A percentile compares a stretch with the other conserved stretches of the same genome.
Conservation (phyloP, 306 rosid species). For the Carpinus fangiana region DNA sequence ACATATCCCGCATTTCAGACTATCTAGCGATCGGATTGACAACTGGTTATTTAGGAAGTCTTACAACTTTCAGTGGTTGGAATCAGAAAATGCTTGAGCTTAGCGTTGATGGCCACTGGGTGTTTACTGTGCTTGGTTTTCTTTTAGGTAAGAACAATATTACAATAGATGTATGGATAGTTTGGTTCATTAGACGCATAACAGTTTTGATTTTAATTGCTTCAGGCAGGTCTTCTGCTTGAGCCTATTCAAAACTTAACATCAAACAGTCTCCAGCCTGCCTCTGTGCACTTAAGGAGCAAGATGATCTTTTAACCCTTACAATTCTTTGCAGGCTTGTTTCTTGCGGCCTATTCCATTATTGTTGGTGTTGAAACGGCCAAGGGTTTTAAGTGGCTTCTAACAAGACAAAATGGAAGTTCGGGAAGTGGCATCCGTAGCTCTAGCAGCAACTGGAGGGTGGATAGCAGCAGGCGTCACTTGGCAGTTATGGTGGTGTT, state of each 20-base stretch:
- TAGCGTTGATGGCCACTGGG: conserved; percentile 64
- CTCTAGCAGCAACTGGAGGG: conserved; percentile 39
- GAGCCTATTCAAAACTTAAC: conserved; percentile 16
- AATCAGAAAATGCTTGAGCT: conserved; percentile 92
- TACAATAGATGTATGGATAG: neutral
- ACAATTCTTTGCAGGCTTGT: conserved; percentile 54
- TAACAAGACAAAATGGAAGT: conserved; percentile 29
- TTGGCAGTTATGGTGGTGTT: conserved; percentile 37
- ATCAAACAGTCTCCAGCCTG: neutral
- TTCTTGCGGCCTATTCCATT: conserved; percentile 66
- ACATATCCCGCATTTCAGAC: conserved; percentile 64
- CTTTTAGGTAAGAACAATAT: conserved; percentile 47
- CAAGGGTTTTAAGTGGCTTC: conserved; percentile 59
- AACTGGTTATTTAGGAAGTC: conserved; percentile 92
- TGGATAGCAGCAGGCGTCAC: conserved; percentile 44
- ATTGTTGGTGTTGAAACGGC: conserved; percentile 74
- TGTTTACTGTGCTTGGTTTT: conserved; percentile 61
- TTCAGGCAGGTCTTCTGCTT: conserved; percentile 2
- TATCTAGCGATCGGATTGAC: conserved; percentile 70
- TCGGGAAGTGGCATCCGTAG: conserved; percentile 21
- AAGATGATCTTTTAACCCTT: conserved; percentile 1
- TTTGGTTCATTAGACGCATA: neutral
- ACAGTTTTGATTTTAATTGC: neutral
- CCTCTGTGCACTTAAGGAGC: neutral
- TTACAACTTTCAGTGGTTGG: conserved; percentile 95